phyloP scores from a whole-genome alignment of 306 rosid genomes.

The Cucurbita moschata region DNA sequence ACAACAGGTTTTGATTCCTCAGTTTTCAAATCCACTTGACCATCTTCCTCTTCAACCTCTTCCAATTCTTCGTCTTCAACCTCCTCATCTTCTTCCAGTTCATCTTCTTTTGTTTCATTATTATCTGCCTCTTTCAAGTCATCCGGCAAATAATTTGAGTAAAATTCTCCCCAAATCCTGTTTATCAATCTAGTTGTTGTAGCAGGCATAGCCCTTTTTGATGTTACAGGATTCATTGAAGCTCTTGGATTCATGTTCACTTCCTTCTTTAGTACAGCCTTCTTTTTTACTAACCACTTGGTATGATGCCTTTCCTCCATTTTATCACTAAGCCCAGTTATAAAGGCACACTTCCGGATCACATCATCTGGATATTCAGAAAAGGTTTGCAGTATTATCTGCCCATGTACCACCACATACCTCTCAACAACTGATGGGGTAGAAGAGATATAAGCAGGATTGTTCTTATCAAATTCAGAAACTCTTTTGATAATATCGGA shows the following conservation, averaged over 20 bases:
- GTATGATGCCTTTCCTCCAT: constrained; percentile 95
- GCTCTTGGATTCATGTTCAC: constrained; percentile 81
- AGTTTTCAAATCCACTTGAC: constrained; percentile 18
- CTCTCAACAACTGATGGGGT: constrained; percentile 59
- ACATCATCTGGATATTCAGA: constrained; percentile 63
- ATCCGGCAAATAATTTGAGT: constrained; percentile 64
- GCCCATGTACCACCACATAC: constrained; percentile 82
- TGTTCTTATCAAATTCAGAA: constrained; percentile 30
- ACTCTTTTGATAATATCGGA: constrained; percentile 54
- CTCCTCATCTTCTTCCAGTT: constrained; percentile 64
- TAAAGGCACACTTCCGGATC: constrained; percentile 63
- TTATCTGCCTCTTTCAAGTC: constrained; percentile 27
- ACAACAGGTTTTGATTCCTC: constrained; percentile 22
- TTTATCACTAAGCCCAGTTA: constrained; percentile 50
- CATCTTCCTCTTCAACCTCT: constrained; percentile 20
- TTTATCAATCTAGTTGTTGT: constrained; percentile 74
- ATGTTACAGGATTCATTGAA: constrained; percentile 46
- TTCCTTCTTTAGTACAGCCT: constrained; percentile 34
- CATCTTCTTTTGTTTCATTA: constrained; percentile 47
- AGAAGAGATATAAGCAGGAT: constrained; percentile 55
- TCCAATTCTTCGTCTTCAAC: constrained; percentile 48
- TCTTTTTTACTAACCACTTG: constrained; percentile 71
- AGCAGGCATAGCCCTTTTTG: constrained; percentile 85
- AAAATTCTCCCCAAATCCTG: constrained; percentile 87
- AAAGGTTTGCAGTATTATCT: constrained; percentile 75